Conservation (phyloP, 495 filamentous ascomycete genomes). For the Choiromyces venosus region DNA sequence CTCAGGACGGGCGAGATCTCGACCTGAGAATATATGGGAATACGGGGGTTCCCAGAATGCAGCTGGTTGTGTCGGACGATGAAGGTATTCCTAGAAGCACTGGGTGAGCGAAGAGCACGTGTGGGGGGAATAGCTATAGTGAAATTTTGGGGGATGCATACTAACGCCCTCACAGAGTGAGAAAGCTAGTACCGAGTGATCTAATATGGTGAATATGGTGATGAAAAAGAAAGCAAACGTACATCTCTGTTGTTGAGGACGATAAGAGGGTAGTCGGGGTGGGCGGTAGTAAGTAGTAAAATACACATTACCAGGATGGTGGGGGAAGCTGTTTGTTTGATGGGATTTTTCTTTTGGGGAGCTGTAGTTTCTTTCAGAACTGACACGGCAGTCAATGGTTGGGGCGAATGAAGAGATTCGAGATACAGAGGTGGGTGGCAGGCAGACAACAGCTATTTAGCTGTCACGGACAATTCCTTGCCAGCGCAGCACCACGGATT, state of each 20-base stretch:
- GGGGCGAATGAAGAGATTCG: background rate
- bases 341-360: background rate
- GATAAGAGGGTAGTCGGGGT: slow-evolving; percentile 85
- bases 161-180: slow-evolving; percentile 12
- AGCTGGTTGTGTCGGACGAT: slow-evolving; percentile 74
- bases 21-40: slow-evolving; percentile 59
- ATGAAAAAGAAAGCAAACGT: slow-evolving; percentile 28
- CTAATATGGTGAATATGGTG: background rate
- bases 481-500: background rate
- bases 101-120: slow-evolving; percentile 11
- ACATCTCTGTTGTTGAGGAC: slow-evolving; percentile 91
- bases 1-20: slow-evolving; percentile 60
- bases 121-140: background rate
- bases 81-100: slow-evolving; percentile 66
- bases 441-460: background rate
- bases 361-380: background rate
- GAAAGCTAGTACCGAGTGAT: background rate
- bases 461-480: background rate
- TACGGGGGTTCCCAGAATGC: slow-evolving; percentile 72
- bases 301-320: slow-evolving; percentile 68
- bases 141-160: background rate
- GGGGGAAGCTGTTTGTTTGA: background rate
- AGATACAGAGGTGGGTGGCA: background rate
- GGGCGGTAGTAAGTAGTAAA: slow-evolving; percentile 77
- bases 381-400: slow-evolving; percentile 1